Evolutionary conservation across 2,329 filamentous ascomycete genomes (phyloP).

Genomic region (Helotiales sp.): DNA sequence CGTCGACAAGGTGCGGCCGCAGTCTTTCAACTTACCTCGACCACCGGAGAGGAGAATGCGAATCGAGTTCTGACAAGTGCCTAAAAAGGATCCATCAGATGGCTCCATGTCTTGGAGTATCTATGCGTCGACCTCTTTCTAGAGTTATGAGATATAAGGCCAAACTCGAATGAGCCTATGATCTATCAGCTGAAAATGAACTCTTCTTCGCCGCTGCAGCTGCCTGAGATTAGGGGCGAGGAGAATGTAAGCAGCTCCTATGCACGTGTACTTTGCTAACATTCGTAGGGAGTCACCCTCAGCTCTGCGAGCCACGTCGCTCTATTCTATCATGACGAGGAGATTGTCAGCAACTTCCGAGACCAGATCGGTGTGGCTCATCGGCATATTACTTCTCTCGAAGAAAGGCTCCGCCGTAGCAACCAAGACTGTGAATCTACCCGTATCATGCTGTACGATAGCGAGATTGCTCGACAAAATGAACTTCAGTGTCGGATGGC

Average conservation of each 20-base stretch:
- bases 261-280: background rate
- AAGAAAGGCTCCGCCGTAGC: background rate
- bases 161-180: background rate
- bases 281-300: background rate
- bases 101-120: no score
- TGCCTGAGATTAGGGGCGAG: background rate
- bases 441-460: background rate
- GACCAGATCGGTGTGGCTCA: background rate
- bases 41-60: no score
- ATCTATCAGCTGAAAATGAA: background rate
- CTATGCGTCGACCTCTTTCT: background rate
- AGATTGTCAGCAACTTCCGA: background rate
- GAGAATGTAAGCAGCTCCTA: background rate
- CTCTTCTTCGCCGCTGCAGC: background rate
- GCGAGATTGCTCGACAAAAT: constrained; percentile 2
- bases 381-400: background rate
- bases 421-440: background rate
- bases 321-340: background rate
- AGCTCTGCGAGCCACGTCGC: background rate
- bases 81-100: no score
- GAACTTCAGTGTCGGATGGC: background rate
- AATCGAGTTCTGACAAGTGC: no score
- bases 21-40: no score
- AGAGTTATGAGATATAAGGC: background rate
- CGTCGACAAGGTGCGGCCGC: no score